A percentile compares a stretch with the other conserved stretches of the same genome.
Evolutionary conservation across 2,329 filamentous ascomycete genomes (phyloP).

Genomic region (Epichloe scottii): DNA sequence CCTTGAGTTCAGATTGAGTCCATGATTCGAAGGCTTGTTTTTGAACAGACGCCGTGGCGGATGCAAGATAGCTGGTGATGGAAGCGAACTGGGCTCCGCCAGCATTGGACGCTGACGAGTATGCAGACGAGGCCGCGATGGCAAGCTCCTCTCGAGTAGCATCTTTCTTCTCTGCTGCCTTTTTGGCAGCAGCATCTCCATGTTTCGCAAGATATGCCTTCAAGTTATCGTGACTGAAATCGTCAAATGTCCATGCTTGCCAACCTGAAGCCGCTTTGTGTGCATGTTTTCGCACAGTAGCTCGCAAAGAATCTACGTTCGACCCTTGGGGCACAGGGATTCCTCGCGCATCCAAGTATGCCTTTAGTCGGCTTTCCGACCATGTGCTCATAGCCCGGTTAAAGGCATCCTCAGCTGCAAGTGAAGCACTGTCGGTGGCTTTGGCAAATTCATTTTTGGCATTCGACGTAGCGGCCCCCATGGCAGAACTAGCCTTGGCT

Average conservation of each 20-base stretch:
- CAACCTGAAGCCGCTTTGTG: constrained; percentile 58
- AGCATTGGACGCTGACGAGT: constrained; percentile 44
- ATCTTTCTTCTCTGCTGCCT: constrained; percentile 48
- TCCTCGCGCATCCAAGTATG: constrained; percentile 64
- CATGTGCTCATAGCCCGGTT: constrained; percentile 48
- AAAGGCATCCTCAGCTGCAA: constrained; percentile 55
- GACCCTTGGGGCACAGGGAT: constrained; percentile 60
- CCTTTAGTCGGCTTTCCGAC: constrained; percentile 68
- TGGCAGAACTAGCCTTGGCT: constrained; percentile 44
- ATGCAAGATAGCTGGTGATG: constrained; percentile 56
- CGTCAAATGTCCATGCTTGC: constrained; percentile 69
- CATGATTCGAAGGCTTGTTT: constrained; percentile 57
- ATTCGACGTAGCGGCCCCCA: constrained; percentile 60
- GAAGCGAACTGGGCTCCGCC: constrained; percentile 50
- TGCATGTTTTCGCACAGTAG: constrained; percentile 58
- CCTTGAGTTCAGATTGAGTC: constrained; percentile 62
- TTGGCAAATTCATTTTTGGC: constrained; percentile 66
- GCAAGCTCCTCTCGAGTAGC: constrained; percentile 63
- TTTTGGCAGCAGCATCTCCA: constrained; percentile 42
- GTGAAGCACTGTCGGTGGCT: constrained; percentile 56
- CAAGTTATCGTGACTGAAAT: constrained; percentile 59
- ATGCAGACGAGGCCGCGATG: constrained; percentile 48
- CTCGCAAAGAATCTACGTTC: constrained; percentile 61
- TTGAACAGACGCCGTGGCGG: constrained; percentile 54
- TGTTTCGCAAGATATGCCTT: constrained; percentile 41